phyloP scores from a whole-genome alignment of 345 rosid species.

The Lumnitzera littorea region DNA sequence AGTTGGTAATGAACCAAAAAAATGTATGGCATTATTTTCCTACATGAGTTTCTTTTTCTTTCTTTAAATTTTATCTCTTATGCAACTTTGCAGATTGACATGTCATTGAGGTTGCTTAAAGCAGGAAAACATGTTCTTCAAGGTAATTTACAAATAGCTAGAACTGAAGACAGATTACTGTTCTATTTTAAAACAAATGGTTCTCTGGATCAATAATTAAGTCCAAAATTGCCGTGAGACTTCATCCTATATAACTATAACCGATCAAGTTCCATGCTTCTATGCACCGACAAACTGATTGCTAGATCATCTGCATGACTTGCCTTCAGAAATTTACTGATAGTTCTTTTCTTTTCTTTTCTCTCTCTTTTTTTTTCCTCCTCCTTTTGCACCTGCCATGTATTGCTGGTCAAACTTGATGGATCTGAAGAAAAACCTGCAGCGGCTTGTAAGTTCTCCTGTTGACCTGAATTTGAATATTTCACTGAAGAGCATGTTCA shows the following conservation, averaged over 20 bases:
- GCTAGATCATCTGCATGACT: not conserved
- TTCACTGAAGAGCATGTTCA: not conserved
- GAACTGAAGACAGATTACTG: no score
- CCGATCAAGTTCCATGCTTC: no score
- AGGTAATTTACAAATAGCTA: conserved; percentile 32
- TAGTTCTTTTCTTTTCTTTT: conserved; percentile 12
- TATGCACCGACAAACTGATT: not conserved
- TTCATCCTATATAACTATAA: no score
- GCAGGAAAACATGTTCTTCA: conserved; percentile 91
- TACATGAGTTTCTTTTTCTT: not conserved
- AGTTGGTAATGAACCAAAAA: not conserved
- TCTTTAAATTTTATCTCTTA: not conserved
- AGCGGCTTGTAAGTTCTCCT: conserved; percentile 66
- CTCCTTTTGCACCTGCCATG: conserved; percentile 21
- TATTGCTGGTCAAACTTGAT: conserved; percentile 32
- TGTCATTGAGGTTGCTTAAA: conserved; percentile 70
- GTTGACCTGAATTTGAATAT: not conserved
- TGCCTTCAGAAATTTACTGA: conserved; percentile 1
- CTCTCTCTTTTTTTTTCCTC: conserved; percentile 1
- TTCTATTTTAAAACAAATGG: no score
- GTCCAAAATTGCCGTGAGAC: no score
- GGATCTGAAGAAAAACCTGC: conserved; percentile 90
- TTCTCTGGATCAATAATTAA: no score
- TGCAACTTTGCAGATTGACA: conserved; percentile 52
- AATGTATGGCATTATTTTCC: not conserved